These are phyloP conservation scores for Scheffersomyces segobiensis DNA, from an alignment of 1,139 yeast species.

Conservation along the genomic window DNA sequence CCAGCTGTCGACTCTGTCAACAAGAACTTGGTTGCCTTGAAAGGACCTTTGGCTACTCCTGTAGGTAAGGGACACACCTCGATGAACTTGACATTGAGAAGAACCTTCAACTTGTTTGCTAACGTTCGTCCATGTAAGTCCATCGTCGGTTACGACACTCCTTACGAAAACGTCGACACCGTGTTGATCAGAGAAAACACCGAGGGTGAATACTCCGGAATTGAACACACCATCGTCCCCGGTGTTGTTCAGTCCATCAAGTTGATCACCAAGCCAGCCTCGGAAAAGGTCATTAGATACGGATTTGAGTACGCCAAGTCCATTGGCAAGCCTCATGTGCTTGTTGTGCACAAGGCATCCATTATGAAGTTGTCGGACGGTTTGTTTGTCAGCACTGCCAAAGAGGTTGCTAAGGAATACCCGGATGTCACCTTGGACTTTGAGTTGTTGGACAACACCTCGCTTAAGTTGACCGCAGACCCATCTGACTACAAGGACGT, in stretches of 20 bases:
- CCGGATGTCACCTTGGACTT: constrained; percentile 82
- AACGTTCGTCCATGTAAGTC: constrained; percentile 97
- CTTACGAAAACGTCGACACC: constrained; percentile 91
- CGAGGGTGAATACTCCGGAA: constrained; percentile 99
- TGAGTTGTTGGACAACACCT: constrained; percentile 94
- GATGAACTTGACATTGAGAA: constrained; percentile 93
- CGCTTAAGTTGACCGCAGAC: constrained; percentile 84
- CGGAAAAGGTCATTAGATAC: constrained; percentile 93
- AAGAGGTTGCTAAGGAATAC: constrained; percentile 85
- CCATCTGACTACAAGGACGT: constrained; percentile 77
- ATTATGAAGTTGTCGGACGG: constrained; percentile 98
- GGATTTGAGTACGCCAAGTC: constrained; percentile 96
- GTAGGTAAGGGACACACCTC: constrained; percentile 99
- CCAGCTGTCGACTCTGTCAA: constrained; percentile 91
- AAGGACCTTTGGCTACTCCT: constrained; percentile 98
- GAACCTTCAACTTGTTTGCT: constrained; percentile 94
- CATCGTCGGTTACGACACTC: constrained; percentile 90
- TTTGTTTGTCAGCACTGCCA: constrained; percentile 88
- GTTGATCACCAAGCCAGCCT: constrained; percentile 93
- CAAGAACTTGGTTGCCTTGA: constrained; percentile 89
- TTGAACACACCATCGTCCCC: constrained; percentile 96
- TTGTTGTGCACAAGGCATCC: constrained; percentile 97
- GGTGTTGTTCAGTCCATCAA: constrained; percentile 98
- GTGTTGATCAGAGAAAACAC: constrained; percentile 98
- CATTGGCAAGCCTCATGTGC: constrained; percentile 82